Evolutionary conservation across 2,329 filamentous ascomycete species (phyloP), one percentile per base, ranked within the genome.

Genomic region (Monosporascus ibericus): DNA sequence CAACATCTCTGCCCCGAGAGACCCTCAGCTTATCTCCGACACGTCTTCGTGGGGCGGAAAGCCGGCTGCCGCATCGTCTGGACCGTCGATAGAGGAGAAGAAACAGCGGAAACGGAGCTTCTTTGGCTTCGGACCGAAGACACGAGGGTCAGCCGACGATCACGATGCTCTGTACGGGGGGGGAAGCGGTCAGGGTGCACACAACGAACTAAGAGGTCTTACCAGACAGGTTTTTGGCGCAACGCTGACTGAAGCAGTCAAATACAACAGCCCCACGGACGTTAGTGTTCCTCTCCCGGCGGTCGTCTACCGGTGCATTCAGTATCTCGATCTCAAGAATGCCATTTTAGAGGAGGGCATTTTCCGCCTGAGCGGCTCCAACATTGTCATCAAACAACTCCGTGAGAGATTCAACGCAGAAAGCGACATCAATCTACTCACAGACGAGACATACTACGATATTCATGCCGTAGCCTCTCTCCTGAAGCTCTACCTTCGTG

Each of bases 321-420:
- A 97, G 68, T 99, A 96, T 68, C 79, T 99, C 18, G 87, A 90
- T 59, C 80, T 83, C 6, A 92, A 92, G 73, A 84, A 88, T 56
- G 94, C 92, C 11, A 79, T 87, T 47, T 78, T 78, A 6, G 94
- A 99, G 68, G 94, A 99, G 70, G 94, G 94, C 44, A 96, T 99
- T 42, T 99, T 99, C 78, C 85, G 94, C 49, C 78, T 99, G 42
- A 97, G 92, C 68, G 94, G 94, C n/a, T 97, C 92, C 1, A 97
- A 96, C 65, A 82, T 95, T 51, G 86, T 96, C 48, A 95, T 99
- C 72, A 95, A 92, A 70, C 84, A 84, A 52, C 79, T 99, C 44
- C 88, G 88, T 55, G 92, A 97, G 67, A 86, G 92, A 2, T 99
- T 99, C 75, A 96, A 99, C 69, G 84, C 73, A 4, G 92, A 99